A percentile compares a stretch with the other conserved stretches of the same genome.
Evolutionary conservation across 768 basidiomycete genomes (phyloP).

Genomic region (Leccinum uliginosum): DNA sequence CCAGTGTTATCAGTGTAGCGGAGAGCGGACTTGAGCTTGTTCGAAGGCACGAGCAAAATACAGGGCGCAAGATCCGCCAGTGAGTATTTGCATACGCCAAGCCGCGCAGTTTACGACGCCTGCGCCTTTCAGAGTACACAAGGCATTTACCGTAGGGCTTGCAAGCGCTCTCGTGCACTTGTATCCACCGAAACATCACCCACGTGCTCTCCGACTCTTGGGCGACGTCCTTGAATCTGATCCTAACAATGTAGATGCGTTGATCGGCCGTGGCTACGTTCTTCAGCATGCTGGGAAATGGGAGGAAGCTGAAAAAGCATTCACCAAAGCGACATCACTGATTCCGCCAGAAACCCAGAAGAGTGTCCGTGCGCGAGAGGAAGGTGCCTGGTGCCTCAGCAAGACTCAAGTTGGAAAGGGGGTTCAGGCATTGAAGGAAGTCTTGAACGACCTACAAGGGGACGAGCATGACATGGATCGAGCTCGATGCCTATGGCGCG

Average conservation of each 20-base stretch:
- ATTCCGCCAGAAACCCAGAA: slow-evolving; percentile 42
- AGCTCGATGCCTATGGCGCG: slow-evolving; percentile 80
- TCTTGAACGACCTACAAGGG: slow-evolving; percentile 40
- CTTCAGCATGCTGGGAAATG: slow-evolving; percentile 61
- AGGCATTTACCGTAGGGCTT: slow-evolving; percentile 66
- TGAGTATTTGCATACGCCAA: slow-evolving; percentile 25
- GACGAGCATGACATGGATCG: slow-evolving; percentile 52
- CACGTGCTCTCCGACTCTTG: slow-evolving; percentile 68
- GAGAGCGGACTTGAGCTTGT: slow-evolving; percentile 66
- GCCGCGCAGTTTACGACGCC: not conserved
- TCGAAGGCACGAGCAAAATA: slow-evolving; percentile 48
- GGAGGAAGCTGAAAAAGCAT: slow-evolving; percentile 60
- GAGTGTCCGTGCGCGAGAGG: slow-evolving; percentile 68
- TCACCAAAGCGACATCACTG: slow-evolving; percentile 52
- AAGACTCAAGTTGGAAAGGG: slow-evolving; percentile 51
- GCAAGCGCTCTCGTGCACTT: slow-evolving; percentile 78
- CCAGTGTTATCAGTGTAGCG: slow-evolving; percentile 63
- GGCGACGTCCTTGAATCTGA: slow-evolving; percentile 64
- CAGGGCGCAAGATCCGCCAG: slow-evolving; percentile 50
- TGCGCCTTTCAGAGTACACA: slow-evolving; percentile 45
- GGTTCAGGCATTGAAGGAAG: slow-evolving; percentile 42
- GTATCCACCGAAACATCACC: slow-evolving; percentile 87
- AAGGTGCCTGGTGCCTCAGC: slow-evolving; percentile 75
- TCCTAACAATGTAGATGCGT: slow-evolving; percentile 56
- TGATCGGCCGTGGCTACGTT: slow-evolving; percentile 76